Percentiles rank a stretch among this genome's conserved stretches.
These are phyloP conservation scores for Phaeomoniella chlamydospora DNA, from an alignment of 2,329 filamentous ascomycete genomes.

Conservation along the genomic window DNA sequence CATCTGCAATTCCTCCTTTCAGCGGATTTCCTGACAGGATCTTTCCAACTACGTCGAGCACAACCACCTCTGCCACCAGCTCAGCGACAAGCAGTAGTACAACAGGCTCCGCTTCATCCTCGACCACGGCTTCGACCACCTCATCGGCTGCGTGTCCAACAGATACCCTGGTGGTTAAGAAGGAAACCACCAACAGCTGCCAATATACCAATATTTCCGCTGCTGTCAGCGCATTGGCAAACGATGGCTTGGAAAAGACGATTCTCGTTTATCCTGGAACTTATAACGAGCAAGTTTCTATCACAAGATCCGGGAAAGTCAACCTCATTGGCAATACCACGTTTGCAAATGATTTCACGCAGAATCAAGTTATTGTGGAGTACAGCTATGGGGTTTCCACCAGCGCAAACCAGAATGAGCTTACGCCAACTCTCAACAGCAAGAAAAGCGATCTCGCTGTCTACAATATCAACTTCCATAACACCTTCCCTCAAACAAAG, in stretches of 20 bases:
- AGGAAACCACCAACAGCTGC: constrained; percentile 14
- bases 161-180: constrained; percentile 19
- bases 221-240: constrained; percentile 28
- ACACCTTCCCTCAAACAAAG: constrained; percentile 16
- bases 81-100: constrained; percentile 6
- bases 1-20: not conserved
- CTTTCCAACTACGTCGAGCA: not conserved
- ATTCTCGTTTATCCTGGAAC: constrained; percentile 26
- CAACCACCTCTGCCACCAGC: not conserved
- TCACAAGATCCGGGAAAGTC: constrained; percentile 24
- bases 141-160: constrained; percentile 9
- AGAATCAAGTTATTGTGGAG: constrained; percentile 22
- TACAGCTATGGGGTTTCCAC: constrained; percentile 24
- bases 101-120: constrained; percentile 8
- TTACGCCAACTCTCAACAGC: constrained; percentile 28
- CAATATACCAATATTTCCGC: constrained; percentile 27
- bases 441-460: constrained; percentile 24
- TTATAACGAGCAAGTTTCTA: constrained; percentile 26
- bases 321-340: constrained; percentile 19
- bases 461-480: constrained; percentile 19
- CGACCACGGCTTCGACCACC: constrained; percentile 5
- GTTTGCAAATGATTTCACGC: constrained; percentile 19
- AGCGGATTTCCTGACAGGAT: not conserved
- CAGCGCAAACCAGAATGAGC: constrained; percentile 23
- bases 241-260: constrained; percentile 22